phyloP scores from a whole-genome alignment of 768 basidiomycete genomes.

The Dacryopinax spathularia region DNA sequence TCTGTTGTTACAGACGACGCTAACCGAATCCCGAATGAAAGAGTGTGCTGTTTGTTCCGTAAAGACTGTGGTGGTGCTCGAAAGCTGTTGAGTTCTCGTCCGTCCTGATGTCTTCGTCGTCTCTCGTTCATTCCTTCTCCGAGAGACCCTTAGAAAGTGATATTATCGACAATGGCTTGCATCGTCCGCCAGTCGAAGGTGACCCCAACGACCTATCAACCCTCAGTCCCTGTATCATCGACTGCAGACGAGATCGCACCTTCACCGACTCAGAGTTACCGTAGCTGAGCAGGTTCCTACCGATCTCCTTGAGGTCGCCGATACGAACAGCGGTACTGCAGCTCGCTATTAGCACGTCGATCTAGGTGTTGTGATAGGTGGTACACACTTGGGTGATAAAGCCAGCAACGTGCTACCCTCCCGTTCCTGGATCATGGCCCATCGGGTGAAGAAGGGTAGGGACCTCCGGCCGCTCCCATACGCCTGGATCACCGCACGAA shows the following conservation, averaged over 20 bases:
- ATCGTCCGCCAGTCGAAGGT: slow-evolving; percentile 1
- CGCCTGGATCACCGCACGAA: neutral
- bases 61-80: neutral
- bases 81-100: neutral
- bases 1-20: neutral
- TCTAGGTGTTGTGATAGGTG: neutral
- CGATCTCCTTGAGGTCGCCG: neutral
- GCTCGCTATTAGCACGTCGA: no score
- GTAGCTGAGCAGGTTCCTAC: neutral
- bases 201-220: neutral
- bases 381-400: neutral
- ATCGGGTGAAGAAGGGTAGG: neutral
- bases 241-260: no score
- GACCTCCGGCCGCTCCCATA: neutral
- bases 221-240: neutral
- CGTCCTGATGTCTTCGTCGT: neutral
- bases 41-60: neutral
- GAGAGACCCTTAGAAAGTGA: neutral
- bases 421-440: neutral
- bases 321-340: neutral
- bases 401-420: neutral
- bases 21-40: neutral
- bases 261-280: neutral
- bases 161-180: neutral
- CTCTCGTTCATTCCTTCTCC: neutral